These are phyloP conservation scores for Favolaschia claudopus DNA, from an alignment of 768 basidiomycete species.

Conservation along the genomic window DNA sequence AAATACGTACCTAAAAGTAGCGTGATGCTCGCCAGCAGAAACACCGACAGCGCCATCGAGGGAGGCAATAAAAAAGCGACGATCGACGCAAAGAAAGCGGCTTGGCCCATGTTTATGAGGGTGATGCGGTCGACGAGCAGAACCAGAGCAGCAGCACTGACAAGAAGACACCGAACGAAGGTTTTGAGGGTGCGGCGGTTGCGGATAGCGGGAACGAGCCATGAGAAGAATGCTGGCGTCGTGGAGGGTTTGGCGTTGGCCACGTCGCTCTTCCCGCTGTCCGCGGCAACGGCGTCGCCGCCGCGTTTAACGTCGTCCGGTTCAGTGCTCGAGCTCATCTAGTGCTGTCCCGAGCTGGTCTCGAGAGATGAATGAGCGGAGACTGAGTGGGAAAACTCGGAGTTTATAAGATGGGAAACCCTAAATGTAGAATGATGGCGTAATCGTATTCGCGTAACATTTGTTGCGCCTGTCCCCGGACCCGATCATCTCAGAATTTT, in stretches of 20 bases:
- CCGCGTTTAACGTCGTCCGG: no score
- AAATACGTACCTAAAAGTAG: slow-evolving; percentile 40
- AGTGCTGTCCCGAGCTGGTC: no score
- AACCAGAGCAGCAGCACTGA: slow-evolving; percentile 39
- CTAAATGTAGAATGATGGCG: no score
- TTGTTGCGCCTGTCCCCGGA: no score
- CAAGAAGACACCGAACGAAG: slow-evolving; percentile 47
- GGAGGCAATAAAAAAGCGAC: slow-evolving; percentile 50
- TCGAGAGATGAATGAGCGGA: no score
- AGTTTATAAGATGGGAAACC: no score
- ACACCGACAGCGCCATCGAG: slow-evolving; percentile 46
- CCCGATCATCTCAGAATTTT: no score
- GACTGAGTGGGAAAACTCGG: no score
- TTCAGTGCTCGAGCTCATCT: no score
- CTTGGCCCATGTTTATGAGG: slow-evolving; percentile 47
- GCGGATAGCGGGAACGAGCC: slow-evolving; percentile 42
- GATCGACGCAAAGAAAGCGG: slow-evolving; percentile 48
- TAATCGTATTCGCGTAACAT: no score
- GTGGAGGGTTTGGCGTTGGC: no score
- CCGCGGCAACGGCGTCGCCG: no score
- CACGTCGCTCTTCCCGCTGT: neutral
- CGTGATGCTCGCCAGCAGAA: slow-evolving; percentile 41
- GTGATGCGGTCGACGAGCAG: slow-evolving; percentile 44
- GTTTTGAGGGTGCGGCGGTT: slow-evolving; percentile 47
- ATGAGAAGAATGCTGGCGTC: slow-evolving; percentile 35